Percentiles rank a stretch among this genome's conserved stretches.
Evolutionary conservation across 1,139 yeast species (phyloP).

Genomic region (Lodderomyces beijingensis): DNA sequence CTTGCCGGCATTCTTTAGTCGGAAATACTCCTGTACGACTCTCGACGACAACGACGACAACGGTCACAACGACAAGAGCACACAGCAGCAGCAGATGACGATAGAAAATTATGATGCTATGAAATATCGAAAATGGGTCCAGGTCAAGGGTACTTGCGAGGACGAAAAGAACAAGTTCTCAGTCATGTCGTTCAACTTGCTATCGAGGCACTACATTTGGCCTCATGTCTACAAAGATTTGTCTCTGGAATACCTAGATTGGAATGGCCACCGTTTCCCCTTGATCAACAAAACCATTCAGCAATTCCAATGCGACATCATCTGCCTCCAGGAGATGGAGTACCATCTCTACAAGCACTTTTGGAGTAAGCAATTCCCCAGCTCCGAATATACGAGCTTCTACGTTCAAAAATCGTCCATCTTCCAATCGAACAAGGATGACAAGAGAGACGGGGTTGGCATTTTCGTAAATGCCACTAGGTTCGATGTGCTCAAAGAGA

Average conservation of each 20-base stretch:
- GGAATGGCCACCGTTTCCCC: constrained; percentile 42
- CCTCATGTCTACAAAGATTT: constrained; percentile 49
- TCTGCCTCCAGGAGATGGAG: constrained; percentile 63
- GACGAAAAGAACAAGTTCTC: constrained; percentile 17
- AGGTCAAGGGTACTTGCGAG: constrained; percentile 3
- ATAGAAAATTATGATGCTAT: constrained; percentile 19
- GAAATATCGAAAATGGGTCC: constrained; percentile 20
- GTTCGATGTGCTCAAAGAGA: constrained; percentile 41
- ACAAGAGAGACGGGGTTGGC: constrained; percentile 55
- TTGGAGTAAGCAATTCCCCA: constrained; percentile 35
- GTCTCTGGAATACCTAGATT: constrained; percentile 39
- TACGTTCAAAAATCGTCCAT: constrained; percentile 51
- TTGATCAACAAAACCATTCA: constrained; percentile 36
- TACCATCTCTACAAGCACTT: constrained; percentile 36
- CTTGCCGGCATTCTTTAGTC: too few relatives aligned
- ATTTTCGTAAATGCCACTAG: constrained; percentile 44
- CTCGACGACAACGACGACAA: too few relatives aligned
- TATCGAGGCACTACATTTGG: constrained; percentile 58
- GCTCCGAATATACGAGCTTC: constrained; percentile 37
- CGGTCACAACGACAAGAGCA: too few relatives aligned
- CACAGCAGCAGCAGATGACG: too few relatives aligned
- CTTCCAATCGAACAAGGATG: constrained; percentile 27
- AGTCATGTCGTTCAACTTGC: constrained; percentile 47
- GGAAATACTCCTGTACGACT: too few relatives aligned
- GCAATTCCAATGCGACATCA: constrained; percentile 46